Conservation (phyloP, 306 rosid species). For the Corylus avellana region DNA sequence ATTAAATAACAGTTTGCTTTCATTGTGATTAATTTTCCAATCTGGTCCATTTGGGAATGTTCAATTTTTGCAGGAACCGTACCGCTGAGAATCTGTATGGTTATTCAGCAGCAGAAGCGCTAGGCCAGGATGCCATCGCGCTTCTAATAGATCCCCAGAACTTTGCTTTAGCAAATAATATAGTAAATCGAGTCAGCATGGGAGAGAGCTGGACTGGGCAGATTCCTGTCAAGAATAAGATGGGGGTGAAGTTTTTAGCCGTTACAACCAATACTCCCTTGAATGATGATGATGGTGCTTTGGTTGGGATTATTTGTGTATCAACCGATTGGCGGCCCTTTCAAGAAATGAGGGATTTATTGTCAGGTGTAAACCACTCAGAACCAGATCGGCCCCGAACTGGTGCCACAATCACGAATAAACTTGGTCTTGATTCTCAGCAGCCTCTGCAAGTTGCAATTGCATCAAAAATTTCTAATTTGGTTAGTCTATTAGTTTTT, state of each 20-base stretch:
- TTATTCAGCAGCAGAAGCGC: slow-evolving; percentile 79
- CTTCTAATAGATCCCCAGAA: slow-evolving; percentile 69
- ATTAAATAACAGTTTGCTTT: slow-evolving; percentile 10
- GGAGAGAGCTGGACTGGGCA: slow-evolving; percentile 96
- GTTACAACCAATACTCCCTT: slow-evolving; percentile 73
- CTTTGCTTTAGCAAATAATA: slow-evolving; percentile 47
- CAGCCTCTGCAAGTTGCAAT: slow-evolving; percentile 81
- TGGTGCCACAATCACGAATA: slow-evolving; percentile 44
- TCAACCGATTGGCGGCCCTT: slow-evolving; percentile 72
- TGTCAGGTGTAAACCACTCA: slow-evolving; percentile 25
- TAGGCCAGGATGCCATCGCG: slow-evolving; percentile 64
- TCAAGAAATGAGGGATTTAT: slow-evolving; percentile 54
- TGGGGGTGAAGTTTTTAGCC: slow-evolving; percentile 63
- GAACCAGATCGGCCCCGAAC: slow-evolving; percentile 56
- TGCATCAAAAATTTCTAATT: slow-evolving; percentile 79
- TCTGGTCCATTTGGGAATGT: slow-evolving; percentile 20
- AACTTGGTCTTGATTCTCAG: slow-evolving; percentile 89
- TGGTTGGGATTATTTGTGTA: slow-evolving; percentile 72
- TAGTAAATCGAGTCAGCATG: slow-evolving; percentile 51
- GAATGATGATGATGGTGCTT: slow-evolving; percentile 72
- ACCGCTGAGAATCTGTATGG: slow-evolving; percentile 85
- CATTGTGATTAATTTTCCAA: slow-evolving; percentile 2
- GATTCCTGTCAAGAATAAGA: slow-evolving; percentile 75
- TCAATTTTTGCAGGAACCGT: slow-evolving; percentile 72
- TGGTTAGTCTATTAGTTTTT: slow-evolving; percentile 67